Percentiles rank a stretch among this genome's conserved stretches.
phyloP scores from a whole-genome alignment of 202 grass and related monocot genomes.

The Elaeis oleifera region DNA sequence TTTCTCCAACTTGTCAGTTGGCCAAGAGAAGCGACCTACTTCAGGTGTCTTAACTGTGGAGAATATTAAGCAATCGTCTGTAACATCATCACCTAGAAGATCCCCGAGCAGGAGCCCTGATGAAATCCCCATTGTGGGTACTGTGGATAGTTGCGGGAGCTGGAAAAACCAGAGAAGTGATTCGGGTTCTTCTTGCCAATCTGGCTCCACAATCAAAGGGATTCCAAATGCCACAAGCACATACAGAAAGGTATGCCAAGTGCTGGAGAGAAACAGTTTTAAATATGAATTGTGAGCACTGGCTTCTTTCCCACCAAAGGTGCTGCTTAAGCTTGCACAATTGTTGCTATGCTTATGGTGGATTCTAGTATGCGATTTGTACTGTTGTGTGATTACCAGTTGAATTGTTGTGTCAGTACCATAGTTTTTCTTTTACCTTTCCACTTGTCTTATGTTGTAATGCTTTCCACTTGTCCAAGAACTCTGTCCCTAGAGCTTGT shows the following conservation, averaged over 20 bases:
- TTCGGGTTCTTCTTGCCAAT: not conserved
- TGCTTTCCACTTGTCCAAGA: too few relatives aligned
- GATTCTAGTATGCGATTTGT: too few relatives aligned
- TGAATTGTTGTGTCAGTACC: too few relatives aligned
- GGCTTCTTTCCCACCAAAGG: too few relatives aligned
- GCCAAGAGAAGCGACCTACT: slow-evolving; percentile 60
- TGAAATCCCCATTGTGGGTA: slow-evolving; percentile 74
- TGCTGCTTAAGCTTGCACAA: too few relatives aligned
- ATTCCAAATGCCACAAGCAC: slow-evolving; percentile 19
- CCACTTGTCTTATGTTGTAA: too few relatives aligned
- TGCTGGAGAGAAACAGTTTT: too few relatives aligned
- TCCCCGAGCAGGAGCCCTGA: slow-evolving; percentile 58
- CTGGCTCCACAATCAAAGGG: slow-evolving; percentile 6
- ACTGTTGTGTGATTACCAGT: too few relatives aligned
- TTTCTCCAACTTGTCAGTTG: slow-evolving; percentile 40
- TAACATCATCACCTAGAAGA: slow-evolving; percentile 57
- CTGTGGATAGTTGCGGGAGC: slow-evolving; percentile 71
- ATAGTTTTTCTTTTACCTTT: too few relatives aligned
- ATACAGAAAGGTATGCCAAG: slow-evolving; percentile 5
- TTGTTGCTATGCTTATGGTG: too few relatives aligned
- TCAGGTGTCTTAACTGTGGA: slow-evolving; percentile 71
- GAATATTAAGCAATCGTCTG: slow-evolving; percentile 70
- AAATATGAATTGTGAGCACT: too few relatives aligned
- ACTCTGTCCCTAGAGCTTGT: too few relatives aligned
- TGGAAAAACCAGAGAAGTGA: slow-evolving; percentile 30